phyloP scores from a whole-genome alignment of 352 stramenopile genomes.

The Phytophthora sp. region DNA sequence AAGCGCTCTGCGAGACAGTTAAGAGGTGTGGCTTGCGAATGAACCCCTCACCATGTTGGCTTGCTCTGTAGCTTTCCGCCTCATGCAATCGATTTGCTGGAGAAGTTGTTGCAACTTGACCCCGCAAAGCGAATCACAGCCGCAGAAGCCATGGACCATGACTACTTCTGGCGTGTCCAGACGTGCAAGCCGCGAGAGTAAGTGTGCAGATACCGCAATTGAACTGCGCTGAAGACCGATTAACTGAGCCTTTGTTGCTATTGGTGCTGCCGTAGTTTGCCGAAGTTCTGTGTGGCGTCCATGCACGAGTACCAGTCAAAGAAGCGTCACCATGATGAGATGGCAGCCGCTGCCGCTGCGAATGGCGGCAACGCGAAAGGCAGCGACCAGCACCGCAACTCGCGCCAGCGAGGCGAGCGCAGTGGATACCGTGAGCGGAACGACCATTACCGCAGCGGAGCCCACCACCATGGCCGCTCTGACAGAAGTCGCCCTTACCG shows the following conservation, averaged over 20 bases:
- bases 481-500: constrained; percentile 36
- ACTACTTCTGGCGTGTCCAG: constrained; percentile 95
- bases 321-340: constrained; percentile 84
- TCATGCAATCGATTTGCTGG: constrained; percentile 90
- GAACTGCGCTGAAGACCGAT: background rate
- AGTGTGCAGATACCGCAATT: constrained; percentile 19
- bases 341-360: constrained; percentile 42
- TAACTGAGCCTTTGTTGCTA: constrained; percentile 8
- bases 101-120: constrained; percentile 95
- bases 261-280: constrained; percentile 49
- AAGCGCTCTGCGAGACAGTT: constrained; percentile 13
- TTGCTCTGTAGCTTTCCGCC: constrained; percentile 63
- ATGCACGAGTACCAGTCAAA: constrained; percentile 89
- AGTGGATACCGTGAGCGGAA: constrained; percentile 36
- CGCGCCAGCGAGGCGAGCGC: constrained; percentile 34
- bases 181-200: constrained; percentile 87
- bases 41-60: too few species aligned
- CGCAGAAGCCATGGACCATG: constrained; percentile 95
- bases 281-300: constrained; percentile 86
- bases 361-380: constrained; percentile 29
- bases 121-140: constrained; percentile 94
- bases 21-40: background rate
- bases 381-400: constrained; percentile 35
- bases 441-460: constrained; percentile 39
- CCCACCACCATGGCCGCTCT: constrained; percentile 32